Evolutionary conservation across 1,284 basidiomycete genomes (phyloP), one percentile per base, ranked within the genome.

Genomic region (Fomes fomentarius): DNA sequence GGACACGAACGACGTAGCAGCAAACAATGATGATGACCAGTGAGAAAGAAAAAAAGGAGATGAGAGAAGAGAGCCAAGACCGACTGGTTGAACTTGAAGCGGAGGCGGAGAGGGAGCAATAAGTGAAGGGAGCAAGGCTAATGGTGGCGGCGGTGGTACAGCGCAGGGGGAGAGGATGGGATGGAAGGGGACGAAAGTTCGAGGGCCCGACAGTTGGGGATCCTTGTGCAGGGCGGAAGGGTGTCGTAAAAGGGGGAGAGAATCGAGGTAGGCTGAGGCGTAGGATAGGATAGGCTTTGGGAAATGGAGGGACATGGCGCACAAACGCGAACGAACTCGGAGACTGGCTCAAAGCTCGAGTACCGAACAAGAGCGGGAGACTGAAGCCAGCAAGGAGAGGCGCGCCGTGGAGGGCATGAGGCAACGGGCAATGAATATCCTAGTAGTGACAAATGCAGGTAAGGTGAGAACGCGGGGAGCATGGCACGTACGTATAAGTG

Each of bases 11-110:
- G 45, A 47, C 56, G 47, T 21, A 30, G 25, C 35, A 33, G 47
- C 49, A 41, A n/a, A 47, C 31, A 37, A 42, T 45, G 15, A 47
- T 28, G 33, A 42, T 45, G 52, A 53, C 56, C 56, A 47, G 52
- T 19, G 21, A 21, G 42, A 22, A 41, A 46, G 41, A 19, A 21
- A 11, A 30, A 17, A 33, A 26, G 14, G 24, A 31, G 33, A 11
- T 28, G 17, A 24, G 51, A 41, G 33, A 19, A 21, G 40, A 41
- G 42, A 44, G 46, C 45, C 41, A 28, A 39, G 22, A 30, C 35
- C 28, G 30, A 40, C 34, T 24, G 19, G 19, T 3, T 17, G 43
- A 22, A 33, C 30, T 14, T 9, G 43, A 45, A 21, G 43, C 19
- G 43, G 28, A 35, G 21, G 31, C 38, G 38, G 21, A 24, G 12